Percentiles rank a stretch among this genome's conserved stretches.
Evolutionary conservation across 805 yeast species (phyloP).

Genomic region (Yamadazyma phyllophila): DNA sequence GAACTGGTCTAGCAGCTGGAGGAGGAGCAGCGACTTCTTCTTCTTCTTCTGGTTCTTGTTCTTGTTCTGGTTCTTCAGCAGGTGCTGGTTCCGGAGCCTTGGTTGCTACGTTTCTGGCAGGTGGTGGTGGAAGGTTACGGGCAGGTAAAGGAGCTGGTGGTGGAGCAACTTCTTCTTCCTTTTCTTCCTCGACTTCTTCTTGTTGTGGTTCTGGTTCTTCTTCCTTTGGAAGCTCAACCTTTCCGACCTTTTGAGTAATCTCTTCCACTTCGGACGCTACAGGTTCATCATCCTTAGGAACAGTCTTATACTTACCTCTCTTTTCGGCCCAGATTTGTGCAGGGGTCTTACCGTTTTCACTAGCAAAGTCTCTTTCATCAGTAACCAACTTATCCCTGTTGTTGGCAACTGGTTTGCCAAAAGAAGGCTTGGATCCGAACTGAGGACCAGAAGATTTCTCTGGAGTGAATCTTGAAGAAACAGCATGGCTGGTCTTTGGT

Average conservation of each 20-base stretch:
- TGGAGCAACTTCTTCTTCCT: neutral
- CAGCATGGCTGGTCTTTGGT: conserved; percentile 52
- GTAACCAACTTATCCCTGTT: conserved; percentile 49
- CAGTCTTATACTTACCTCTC: conserved; percentile 62
- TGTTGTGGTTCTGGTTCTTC: neutral
- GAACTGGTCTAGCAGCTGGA: conserved; percentile 11
- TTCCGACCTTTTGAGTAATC: conserved; percentile 18
- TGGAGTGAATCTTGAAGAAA: conserved; percentile 47
- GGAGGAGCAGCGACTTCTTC: conserved; percentile 11
- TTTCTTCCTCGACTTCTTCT: conserved; percentile 8
- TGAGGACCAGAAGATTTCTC: conserved; percentile 25
- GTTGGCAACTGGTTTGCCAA: conserved; percentile 27
- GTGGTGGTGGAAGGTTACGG: conserved; percentile 19
- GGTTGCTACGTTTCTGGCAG: conserved; percentile 15
- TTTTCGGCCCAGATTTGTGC: conserved; percentile 96
- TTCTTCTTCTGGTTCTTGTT: conserved; percentile 11
- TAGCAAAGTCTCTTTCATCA: conserved; percentile 63
- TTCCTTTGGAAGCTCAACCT: neutral
- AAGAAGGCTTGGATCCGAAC: conserved; percentile 37
- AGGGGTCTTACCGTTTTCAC: conserved; percentile 81
- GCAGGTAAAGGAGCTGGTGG: conserved; percentile 2
- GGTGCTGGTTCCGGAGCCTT: conserved; percentile 10
- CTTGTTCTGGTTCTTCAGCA: conserved; percentile 7
- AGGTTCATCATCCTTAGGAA: conserved; percentile 25
- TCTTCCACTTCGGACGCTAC: conserved; percentile 17